phyloP scores from a whole-genome alignment of 768 basidiomycete genomes.

The Mycena capillaripes region DNA sequence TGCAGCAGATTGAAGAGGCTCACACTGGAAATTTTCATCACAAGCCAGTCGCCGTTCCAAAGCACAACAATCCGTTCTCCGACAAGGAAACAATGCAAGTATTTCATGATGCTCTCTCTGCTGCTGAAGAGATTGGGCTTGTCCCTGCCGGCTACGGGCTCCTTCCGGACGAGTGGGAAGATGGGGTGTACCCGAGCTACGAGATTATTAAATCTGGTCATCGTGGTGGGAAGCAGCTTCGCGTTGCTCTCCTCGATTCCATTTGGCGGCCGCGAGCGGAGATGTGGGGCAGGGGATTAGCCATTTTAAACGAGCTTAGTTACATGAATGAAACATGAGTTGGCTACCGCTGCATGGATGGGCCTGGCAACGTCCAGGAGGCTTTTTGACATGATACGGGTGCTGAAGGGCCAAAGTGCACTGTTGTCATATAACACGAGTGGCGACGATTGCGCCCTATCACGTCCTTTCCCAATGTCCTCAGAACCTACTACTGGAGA shows the following conservation, averaged over 20 bases:
- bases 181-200: constrained; percentile 2
- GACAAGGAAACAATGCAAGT: background rate
- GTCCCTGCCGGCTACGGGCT: constrained; percentile 32
- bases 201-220: constrained; percentile 26
- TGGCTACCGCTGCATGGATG: background rate
- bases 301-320: constrained; percentile 1
- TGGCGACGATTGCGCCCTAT: background rate
- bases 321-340: background rate
- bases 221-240: background rate
- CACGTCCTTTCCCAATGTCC: background rate
- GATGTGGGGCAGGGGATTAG: background rate
- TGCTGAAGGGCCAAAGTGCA: no score
- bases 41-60: constrained; percentile 8
- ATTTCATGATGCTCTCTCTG: background rate
- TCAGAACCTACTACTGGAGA: background rate
- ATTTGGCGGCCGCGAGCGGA: constrained; percentile 11
- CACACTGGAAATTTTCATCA: constrained; percentile 17
- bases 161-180: constrained; percentile 34
- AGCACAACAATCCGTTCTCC: background rate
- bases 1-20: constrained; percentile 5
- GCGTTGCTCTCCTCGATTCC: constrained; percentile 5
- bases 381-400: background rate
- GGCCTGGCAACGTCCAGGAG: background rate
- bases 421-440: no score
- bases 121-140: background rate